Evolutionary conservation across 495 filamentous ascomycete genomes (phyloP).

Genomic region (Lepraria neglecta): DNA sequence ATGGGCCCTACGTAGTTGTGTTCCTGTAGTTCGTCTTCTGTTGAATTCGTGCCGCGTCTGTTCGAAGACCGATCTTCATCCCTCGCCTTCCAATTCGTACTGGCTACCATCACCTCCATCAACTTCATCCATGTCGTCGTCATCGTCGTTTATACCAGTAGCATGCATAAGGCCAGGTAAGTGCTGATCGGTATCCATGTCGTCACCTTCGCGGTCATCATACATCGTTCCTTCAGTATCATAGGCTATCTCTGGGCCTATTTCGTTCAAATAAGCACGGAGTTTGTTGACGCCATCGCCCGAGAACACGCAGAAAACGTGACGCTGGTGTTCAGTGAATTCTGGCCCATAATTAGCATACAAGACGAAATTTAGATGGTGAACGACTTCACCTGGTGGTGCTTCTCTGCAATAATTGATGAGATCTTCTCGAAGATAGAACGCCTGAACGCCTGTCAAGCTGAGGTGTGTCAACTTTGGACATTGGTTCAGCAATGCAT

Average conservation of each 20-base stretch:
- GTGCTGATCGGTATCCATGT: conserved; percentile 42
- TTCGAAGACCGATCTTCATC: conserved; percentile 13
- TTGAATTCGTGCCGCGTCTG: not conserved
- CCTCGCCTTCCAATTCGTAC: conserved; percentile 23
- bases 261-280: conserved; percentile 65
- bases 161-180: conserved; percentile 53
- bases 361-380: not conserved
- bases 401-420: conserved; percentile 79
- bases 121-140: conserved; percentile 37
- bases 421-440: conserved; percentile 68
- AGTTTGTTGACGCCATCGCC: conserved; percentile 74
- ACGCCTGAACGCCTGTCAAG: conserved; percentile 88
- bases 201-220: conserved; percentile 51
- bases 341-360: conserved; percentile 49
- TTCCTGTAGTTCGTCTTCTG: conserved; percentile 1
- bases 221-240: conserved; percentile 48
- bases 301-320: conserved; percentile 96
- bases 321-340: conserved; percentile 91
- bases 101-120: conserved; percentile 35
- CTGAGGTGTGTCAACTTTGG: conserved; percentile 90
- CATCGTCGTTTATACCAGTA: conserved; percentile 46
- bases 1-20: not conserved
- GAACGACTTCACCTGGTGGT: conserved; percentile 52
- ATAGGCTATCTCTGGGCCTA: conserved; percentile 29
- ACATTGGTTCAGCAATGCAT: conserved; percentile 81